phyloP scores from a whole-genome alignment of 768 basidiomycete genomes.

The Podaxis sp. region DNA sequence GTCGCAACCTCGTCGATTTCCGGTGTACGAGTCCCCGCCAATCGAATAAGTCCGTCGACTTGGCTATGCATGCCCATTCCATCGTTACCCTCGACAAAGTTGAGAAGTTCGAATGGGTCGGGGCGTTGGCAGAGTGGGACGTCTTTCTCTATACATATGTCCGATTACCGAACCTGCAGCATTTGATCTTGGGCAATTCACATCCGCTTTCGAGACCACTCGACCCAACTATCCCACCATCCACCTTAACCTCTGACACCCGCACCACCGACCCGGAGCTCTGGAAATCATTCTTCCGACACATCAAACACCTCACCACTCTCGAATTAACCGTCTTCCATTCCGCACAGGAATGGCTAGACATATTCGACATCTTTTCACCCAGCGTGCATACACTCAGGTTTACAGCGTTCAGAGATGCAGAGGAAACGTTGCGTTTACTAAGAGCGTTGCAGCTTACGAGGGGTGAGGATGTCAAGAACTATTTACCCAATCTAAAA shows the following conservation, averaged over 20 bases:
- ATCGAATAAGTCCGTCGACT: neutral
- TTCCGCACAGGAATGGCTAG: neutral
- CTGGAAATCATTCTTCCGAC: constrained; percentile 2
- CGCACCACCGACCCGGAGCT: neutral
- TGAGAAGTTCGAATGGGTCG: constrained; percentile 14
- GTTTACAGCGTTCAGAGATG: neutral
- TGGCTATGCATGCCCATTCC: neutral
- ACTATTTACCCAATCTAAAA: neutral
- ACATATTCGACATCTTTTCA: neutral
- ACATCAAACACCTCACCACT: neutral
- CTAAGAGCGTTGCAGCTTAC: neutral
- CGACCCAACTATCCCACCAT: neutral
- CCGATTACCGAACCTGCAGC: neutral
- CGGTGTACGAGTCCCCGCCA: neutral
- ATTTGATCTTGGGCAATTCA: neutral
- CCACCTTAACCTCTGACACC: neutral
- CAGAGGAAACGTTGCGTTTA: neutral
- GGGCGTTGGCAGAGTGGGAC: neutral
- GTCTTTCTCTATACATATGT: constrained; percentile 7
- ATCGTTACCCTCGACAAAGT: neutral
- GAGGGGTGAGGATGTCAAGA: neutral
- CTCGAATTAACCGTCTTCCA: constrained; percentile 3
- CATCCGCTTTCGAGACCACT: constrained; percentile 2
- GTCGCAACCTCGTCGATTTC: constrained; percentile 3
- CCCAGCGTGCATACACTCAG: neutral